Conservation (phyloP, 805 yeast genomes). For the Clavispora asparagi region DNA sequence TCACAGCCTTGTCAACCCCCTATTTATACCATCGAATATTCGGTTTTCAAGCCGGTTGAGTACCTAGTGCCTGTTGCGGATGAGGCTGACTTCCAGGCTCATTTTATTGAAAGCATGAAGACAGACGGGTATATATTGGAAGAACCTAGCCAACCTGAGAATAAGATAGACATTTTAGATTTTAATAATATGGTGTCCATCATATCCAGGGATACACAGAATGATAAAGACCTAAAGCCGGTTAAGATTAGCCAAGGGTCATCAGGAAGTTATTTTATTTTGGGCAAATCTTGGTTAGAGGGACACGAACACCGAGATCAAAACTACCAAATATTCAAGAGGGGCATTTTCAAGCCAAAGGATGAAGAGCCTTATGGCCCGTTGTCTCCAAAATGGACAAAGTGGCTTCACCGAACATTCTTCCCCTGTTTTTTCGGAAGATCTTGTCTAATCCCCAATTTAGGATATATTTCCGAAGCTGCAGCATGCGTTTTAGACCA, state of each 20-base stretch:
- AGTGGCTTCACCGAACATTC: constrained; percentile 70
- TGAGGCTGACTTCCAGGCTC: constrained; percentile 15
- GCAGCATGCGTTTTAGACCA: constrained; percentile 66
- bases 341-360: constrained; percentile 70
- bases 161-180: constrained; percentile 15
- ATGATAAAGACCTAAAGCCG: constrained; percentile 38
- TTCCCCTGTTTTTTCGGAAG: constrained; percentile 78
- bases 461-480: constrained; percentile 67
- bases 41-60: constrained; percentile 44
- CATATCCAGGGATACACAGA: constrained; percentile 43
- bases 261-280: constrained; percentile 63
- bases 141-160: constrained; percentile 17
- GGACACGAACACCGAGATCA: constrained; percentile 2
- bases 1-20: background rate
- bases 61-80: constrained; percentile 12
- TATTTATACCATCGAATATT: constrained; percentile 44
- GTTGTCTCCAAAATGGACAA: constrained; percentile 71
- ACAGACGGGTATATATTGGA: constrained; percentile 9
- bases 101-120: constrained; percentile 4
- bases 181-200: constrained; percentile 40
- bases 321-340: constrained; percentile 18
- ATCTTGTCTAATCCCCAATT: constrained; percentile 65
- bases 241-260: constrained; percentile 58
- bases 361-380: constrained; percentile 83
- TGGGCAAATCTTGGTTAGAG: constrained; percentile 2